Percentiles rank a stretch among this genome's conserved stretches.
These are phyloP conservation scores for Acanthamoeba rhysodes DNA, from an alignment of 208 protist genomes.

Conservation along the genomic window DNA sequence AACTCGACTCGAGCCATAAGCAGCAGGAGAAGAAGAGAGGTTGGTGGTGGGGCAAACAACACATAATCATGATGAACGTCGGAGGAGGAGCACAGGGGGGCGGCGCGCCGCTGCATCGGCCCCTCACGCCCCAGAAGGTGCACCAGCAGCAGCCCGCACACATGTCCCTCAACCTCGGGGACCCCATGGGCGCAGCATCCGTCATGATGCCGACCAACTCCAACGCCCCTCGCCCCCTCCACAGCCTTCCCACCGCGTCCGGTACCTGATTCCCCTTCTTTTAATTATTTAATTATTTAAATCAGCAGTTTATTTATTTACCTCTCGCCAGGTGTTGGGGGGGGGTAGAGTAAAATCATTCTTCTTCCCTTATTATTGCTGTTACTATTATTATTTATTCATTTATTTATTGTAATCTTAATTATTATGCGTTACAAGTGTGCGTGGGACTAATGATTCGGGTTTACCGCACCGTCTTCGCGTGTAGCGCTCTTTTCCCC, in stretches of 20 bases:
- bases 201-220: not conserved
- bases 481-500: not conserved
- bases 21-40: not conserved
- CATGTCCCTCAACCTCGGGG: not conserved
- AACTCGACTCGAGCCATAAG: too few species aligned
- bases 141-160: not conserved
- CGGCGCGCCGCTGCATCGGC: not conserved
- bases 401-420: too few species aligned
- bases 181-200: not conserved
- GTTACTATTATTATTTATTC: too few species aligned
- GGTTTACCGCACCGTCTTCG: not conserved
- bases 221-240: not conserved
- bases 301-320: not conserved
- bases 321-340: too few species aligned
- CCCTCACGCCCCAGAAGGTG: not conserved
- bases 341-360: too few species aligned
- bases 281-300: not conserved
- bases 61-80: conserved; percentile 9
- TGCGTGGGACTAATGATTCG: not conserved
- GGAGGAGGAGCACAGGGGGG: not conserved
- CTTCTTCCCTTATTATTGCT: too few species aligned
- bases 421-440: not conserved
- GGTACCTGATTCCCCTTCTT: not conserved
- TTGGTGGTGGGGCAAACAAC: not conserved
- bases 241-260: not conserved